Percentiles rank a stretch among this genome's conserved stretches.
Conservation (phyloP, 148 eudicot species). For the Rhododendron vialii region DNA sequence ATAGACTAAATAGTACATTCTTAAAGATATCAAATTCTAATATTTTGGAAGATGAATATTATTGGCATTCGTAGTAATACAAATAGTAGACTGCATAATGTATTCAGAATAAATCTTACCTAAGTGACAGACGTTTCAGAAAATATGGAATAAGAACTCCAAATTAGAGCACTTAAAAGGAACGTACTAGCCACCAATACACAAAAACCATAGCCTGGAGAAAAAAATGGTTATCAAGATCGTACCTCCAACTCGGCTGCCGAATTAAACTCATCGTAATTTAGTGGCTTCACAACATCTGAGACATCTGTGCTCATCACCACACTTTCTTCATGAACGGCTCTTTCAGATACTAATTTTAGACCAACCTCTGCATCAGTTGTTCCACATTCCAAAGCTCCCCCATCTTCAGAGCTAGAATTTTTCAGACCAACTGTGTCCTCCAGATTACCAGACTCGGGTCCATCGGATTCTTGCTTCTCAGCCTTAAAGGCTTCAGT, state of each 20-base stretch:
- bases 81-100: neutral
- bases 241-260: constrained; percentile 84
- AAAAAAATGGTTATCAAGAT: neutral
- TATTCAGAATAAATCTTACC: neutral
- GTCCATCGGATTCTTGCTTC: constrained; percentile 10
- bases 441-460: constrained; percentile 4
- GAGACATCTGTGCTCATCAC: constrained; percentile 13
- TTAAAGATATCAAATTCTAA: too few species aligned
- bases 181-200: neutral
- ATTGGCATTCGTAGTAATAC: neutral
- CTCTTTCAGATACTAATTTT: constrained; percentile 14
- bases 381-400: constrained; percentile 9
- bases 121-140: neutral
- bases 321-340: constrained; percentile 23
- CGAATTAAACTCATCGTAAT: constrained; percentile 53
- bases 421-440: constrained; percentile 4
- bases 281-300: constrained; percentile 45
- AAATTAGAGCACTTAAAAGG: neutral
- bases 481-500: constrained; percentile 19
- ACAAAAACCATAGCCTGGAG: neutral
- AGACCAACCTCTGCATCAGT: constrained; percentile 28
- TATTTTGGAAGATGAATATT: neutral
- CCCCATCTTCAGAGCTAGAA: constrained; percentile 22
- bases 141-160: neutral
- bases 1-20: neutral